Percentiles rank a stretch among this genome's conserved stretches.
Evolutionary conservation across 768 basidiomycete species (phyloP).

Genomic region (Lactarius deliciosus): DNA sequence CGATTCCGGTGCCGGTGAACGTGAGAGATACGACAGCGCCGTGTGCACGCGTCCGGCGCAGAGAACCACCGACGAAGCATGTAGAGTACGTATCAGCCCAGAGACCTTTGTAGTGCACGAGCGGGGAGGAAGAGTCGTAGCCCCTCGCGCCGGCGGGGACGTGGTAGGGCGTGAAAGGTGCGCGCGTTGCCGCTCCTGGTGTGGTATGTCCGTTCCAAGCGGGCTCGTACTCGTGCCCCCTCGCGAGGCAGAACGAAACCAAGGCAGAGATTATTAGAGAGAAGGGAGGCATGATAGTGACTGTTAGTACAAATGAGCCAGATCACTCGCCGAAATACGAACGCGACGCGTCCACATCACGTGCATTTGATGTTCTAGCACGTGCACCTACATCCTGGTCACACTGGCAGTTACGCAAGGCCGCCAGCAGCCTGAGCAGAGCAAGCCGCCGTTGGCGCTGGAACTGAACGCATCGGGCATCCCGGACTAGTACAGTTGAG

Average conservation of each 20-base stretch:
- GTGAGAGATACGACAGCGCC: slow-evolving; percentile 54
- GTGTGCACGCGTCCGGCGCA: slow-evolving; percentile 49
- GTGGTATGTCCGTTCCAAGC: slow-evolving; percentile 72
- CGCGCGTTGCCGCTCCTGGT: slow-evolving; percentile 47
- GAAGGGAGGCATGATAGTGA: background rate
- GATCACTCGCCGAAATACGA: no score
- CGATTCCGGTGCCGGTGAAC: slow-evolving; percentile 71
- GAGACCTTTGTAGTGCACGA: slow-evolving; percentile 59
- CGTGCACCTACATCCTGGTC: no score
- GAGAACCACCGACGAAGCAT: slow-evolving; percentile 49
- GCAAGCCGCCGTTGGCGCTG: no score
- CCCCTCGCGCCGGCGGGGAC: slow-evolving; percentile 70
- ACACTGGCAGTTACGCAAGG: no score
- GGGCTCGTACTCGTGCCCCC: slow-evolving; percentile 35
- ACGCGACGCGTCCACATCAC: background rate
- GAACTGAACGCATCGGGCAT: no score
- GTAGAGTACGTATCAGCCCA: slow-evolving; percentile 59
- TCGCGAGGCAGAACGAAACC: background rate
- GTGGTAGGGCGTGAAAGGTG: slow-evolving; percentile 65
- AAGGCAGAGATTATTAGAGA: background rate
- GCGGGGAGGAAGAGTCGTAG: slow-evolving; percentile 67
- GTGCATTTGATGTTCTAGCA: background rate
- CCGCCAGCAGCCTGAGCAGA: no score
- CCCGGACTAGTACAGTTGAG: no score
- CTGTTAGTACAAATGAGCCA: background rate